Conservation (phyloP, 176 grass and related monocot genomes). For the Metroxylon sagu region DNA sequence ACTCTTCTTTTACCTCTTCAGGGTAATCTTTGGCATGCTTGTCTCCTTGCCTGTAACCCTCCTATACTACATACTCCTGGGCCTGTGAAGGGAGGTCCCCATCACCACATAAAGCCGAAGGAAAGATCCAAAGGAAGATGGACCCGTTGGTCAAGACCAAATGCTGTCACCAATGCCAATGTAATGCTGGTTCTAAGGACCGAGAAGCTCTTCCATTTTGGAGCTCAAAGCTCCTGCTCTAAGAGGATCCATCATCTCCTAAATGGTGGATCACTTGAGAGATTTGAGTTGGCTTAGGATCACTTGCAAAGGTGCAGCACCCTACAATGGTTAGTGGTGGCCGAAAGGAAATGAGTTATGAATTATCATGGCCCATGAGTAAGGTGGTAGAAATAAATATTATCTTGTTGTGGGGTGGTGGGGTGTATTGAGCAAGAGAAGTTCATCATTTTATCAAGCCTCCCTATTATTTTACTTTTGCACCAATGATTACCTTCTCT, state of each 20-base stretch:
- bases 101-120: not conserved
- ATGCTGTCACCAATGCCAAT: not conserved
- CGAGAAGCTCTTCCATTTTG: no score
- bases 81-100: not conserved
- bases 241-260: no score
- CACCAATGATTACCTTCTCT: no score
- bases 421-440: no score
- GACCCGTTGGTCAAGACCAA: not conserved
- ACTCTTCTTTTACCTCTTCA: not conserved
- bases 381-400: no score
- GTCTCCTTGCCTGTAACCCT: constrained; percentile 2
- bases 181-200: not conserved
- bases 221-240: no score
- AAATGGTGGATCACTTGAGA: no score
- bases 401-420: no score
- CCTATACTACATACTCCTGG: constrained; percentile 6
- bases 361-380: not conserved
- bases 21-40: constrained; percentile 19
- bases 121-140: constrained; percentile 4
- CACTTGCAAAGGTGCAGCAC: not conserved
- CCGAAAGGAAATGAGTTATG: not conserved
- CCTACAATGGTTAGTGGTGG: constrained; percentile 5
- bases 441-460: no score
- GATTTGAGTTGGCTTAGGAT: no score
- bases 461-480: no score